phyloP scores from a whole-genome alignment of 2,329 filamentous ascomycete genomes.

The Aureobasidium sp. region DNA sequence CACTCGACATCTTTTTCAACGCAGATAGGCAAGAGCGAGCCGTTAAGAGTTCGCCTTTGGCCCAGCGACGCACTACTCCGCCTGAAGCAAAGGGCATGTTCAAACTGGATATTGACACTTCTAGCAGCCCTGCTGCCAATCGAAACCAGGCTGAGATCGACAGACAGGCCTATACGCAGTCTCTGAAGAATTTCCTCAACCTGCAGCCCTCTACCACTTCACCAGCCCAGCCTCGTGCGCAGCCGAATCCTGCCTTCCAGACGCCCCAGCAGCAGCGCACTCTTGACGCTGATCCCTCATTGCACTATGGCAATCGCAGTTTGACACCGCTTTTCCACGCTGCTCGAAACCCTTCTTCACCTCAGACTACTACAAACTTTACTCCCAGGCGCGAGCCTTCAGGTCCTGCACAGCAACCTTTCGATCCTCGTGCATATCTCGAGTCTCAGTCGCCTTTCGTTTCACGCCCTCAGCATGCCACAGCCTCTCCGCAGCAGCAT shows the following conservation, averaged over 20 bases:
- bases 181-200: conserved; percentile 49
- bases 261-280: conserved; percentile 22
- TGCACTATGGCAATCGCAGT: conserved; percentile 45
- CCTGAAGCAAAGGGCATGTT: conserved; percentile 53
- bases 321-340: conserved; percentile 56
- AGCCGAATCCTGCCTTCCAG: conserved; percentile 26
- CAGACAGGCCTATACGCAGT: conserved; percentile 54
- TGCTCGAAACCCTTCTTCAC: conserved; percentile 39
- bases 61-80: conserved; percentile 25
- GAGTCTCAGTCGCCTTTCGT: conserved; percentile 31
- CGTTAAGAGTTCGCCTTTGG: conserved; percentile 51
- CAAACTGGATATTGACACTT: conserved; percentile 72
- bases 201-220: conserved; percentile 25
- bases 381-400: conserved; percentile 27
- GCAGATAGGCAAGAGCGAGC: conserved; percentile 85
- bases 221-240: conserved; percentile 27
- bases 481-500: conserved; percentile 23
- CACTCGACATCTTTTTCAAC: conserved; percentile 90
- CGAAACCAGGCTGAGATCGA: conserved; percentile 49
- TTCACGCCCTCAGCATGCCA: conserved; percentile 32
- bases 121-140: conserved; percentile 34
- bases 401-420: conserved; percentile 25
- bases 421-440: conserved; percentile 34
- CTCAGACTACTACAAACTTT: conserved; percentile 18
- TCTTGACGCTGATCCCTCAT: conserved; percentile 9